Percentiles rank a stretch among this genome's conserved stretches.
These are phyloP conservation scores for Neofusicoccum laricinum DNA, from an alignment of 2,329 filamentous ascomycete species.

Conservation along the genomic window DNA sequence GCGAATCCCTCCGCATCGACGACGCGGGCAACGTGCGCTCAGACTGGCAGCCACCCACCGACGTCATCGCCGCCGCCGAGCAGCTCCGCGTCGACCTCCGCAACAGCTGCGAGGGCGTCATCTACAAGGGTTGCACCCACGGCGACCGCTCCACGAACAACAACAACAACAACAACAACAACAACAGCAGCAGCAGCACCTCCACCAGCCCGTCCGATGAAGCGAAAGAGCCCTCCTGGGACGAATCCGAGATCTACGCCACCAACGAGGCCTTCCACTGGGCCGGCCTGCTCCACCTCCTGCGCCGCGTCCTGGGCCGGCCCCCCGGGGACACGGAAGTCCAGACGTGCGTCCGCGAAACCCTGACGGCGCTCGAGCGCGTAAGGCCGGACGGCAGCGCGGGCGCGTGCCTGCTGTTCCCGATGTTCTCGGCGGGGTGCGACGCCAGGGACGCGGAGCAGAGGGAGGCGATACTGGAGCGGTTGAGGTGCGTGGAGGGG, in stretches of 20 bases:
- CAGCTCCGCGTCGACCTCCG: slow-evolving; percentile 61
- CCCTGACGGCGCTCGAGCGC: slow-evolving; percentile 60
- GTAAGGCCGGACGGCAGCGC: slow-evolving; percentile 66
- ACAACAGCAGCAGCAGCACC: slow-evolving; percentile 20
- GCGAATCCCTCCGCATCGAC: slow-evolving; percentile 64
- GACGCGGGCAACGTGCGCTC: slow-evolving; percentile 44
- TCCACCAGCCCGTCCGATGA: slow-evolving; percentile 3
- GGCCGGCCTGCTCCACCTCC: slow-evolving; percentile 66
- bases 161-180: slow-evolving; percentile 21
- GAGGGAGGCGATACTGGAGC: slow-evolving; percentile 60
- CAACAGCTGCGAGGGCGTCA: slow-evolving; percentile 45
- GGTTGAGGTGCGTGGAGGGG: slow-evolving; percentile 66
- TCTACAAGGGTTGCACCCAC: slow-evolving; percentile 39
- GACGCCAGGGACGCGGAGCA: slow-evolving; percentile 60
- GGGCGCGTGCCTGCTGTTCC: slow-evolving; percentile 73
- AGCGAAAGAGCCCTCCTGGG: slow-evolving; percentile 47
- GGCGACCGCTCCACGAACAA: slow-evolving; percentile 34
- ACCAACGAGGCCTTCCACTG: slow-evolving; percentile 16
- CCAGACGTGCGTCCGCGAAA: slow-evolving; percentile 59
- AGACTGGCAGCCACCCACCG: slow-evolving; percentile 58
- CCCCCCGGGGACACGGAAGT: slow-evolving; percentile 58
- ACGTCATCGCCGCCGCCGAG: slow-evolving; percentile 56
- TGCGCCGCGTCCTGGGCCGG: slow-evolving; percentile 68
- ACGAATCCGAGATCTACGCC: slow-evolving; percentile 36
- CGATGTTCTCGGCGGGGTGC: slow-evolving; percentile 80